Conservation (phyloP, 345 rosid species). For the Erodium maritimum region DNA sequence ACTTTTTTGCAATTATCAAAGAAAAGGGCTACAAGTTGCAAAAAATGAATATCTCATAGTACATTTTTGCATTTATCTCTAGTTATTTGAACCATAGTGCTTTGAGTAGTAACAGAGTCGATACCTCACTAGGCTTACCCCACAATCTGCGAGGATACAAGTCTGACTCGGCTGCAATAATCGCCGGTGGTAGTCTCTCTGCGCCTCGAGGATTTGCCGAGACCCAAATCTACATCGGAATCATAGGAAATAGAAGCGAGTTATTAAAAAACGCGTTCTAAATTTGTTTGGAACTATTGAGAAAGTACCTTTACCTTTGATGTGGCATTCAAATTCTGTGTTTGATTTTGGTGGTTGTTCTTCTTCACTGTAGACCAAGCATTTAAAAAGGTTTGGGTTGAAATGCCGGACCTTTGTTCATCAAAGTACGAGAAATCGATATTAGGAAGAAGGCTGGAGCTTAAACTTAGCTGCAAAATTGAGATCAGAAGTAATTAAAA, state of each 20-base stretch:
- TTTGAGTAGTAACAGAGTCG: neutral
- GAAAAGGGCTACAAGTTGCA: too few species aligned
- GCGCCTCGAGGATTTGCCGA: conserved; percentile 95
- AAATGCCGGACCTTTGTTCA: conserved; percentile 23
- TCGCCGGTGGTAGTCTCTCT: conserved; percentile 79
- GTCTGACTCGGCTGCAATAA: conserved; percentile 77
- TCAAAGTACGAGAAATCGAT: conserved; percentile 34
- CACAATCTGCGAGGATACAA: conserved; percentile 69
- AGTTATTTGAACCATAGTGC: neutral
- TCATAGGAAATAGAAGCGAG: neutral
- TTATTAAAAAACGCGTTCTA: too few species aligned
- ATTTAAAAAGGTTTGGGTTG: conserved; percentile 31
- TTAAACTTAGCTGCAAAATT: conserved; percentile 46
- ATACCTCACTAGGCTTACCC: conserved; percentile 89
- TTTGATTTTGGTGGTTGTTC: conserved; percentile 14
- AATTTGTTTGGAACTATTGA: too few species aligned
- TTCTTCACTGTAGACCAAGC: conserved; percentile 1
- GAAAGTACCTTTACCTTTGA: conserved; percentile 41
- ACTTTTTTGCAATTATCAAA: too few species aligned
- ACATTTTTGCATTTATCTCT: too few species aligned
- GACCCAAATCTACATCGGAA: conserved; percentile 69
- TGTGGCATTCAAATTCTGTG: conserved; percentile 6
- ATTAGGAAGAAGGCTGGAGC: conserved; percentile 39
- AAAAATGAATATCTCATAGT: too few species aligned
- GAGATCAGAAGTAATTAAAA: neutral